Conservation (phyloP, 257 asterid genomes). For the Paulownia fortunei region DNA sequence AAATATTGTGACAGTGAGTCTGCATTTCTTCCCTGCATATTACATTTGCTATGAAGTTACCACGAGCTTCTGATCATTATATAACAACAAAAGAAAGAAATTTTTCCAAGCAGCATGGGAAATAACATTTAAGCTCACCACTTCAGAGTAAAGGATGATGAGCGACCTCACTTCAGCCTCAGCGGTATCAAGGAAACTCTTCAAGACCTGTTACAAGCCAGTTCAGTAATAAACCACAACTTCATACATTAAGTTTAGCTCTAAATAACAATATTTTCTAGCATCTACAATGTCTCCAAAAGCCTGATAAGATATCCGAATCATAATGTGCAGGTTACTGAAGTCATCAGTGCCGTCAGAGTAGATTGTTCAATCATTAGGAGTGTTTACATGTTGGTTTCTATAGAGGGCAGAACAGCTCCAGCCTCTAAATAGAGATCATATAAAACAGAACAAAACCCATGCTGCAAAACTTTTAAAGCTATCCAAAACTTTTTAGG, state of each 20-base stretch:
- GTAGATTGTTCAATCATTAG: background rate
- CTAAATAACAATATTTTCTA: background rate
- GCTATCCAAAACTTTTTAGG: background rate
- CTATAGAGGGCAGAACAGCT: background rate
- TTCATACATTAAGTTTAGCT: background rate
- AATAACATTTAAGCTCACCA: conserved; percentile 57
- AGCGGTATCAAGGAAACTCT: conserved; percentile 82
- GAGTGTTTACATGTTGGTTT: background rate
- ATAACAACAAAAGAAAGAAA: background rate
- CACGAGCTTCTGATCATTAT: conserved; percentile 10
- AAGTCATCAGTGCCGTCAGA: background rate
- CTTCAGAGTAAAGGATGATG: conserved; percentile 87
- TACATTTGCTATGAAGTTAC: conserved; percentile 28
- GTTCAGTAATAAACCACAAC: conserved; percentile 30
- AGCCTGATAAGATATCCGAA: background rate
- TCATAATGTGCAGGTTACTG: background rate
- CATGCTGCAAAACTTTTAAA: background rate
- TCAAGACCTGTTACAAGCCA: conserved; percentile 67
- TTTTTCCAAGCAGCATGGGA: background rate
- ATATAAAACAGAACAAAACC: background rate
- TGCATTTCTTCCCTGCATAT: conserved; percentile 92
- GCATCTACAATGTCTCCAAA: background rate
- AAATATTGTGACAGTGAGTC: conserved; percentile 90
- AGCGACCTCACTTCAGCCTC: conserved; percentile 98
- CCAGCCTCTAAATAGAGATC: background rate